Percentiles rank a stretch among this genome's conserved stretches.
phyloP scores from a whole-genome alignment of 2,329 filamentous ascomycete genomes.

The Curvularia eragrostidis region DNA sequence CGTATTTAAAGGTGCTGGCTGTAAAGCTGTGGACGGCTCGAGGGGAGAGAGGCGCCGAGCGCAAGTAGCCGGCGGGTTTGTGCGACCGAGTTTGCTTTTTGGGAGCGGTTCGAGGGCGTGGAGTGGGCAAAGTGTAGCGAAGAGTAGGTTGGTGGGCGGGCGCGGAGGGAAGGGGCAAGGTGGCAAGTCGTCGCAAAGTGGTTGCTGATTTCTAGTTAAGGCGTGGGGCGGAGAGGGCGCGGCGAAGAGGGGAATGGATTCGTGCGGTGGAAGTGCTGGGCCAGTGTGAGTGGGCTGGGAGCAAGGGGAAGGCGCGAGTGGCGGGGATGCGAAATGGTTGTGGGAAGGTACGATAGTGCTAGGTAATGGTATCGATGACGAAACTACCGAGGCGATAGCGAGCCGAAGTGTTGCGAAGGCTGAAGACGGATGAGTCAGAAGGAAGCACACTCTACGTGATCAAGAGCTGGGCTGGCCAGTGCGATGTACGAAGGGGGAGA shows the following conservation, averaged over 20 bases:
- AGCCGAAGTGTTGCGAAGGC: conserved; percentile 19
- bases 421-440: conserved; percentile 27
- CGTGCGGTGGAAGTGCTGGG: conserved; percentile 6
- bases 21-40: conserved; percentile 59
- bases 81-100: conserved; percentile 21
- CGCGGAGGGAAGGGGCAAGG: conserved; percentile 13
- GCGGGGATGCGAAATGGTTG: conserved; percentile 20
- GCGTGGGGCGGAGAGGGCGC: not conserved
- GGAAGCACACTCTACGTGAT: conserved; percentile 14
- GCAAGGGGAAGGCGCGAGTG: conserved; percentile 14
- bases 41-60: conserved; percentile 27
- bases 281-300: conserved; percentile 1
- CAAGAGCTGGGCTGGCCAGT: conserved; percentile 13
- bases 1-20: conserved; percentile 80
- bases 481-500: conserved; percentile 4
- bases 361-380: conserved; percentile 38
- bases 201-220: conserved; percentile 2
- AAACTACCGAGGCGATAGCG: conserved; percentile 37
- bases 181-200: conserved; percentile 21
- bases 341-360: conserved; percentile 23
- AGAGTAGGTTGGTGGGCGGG: not conserved
- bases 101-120: not conserved
- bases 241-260: conserved; percentile 2
- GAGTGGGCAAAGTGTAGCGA: not conserved
- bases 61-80: conserved; percentile 31